A percentile compares a stretch with the other conserved stretches of the same genome.
Conservation (phyloP, 2,329 filamentous ascomycete genomes). For the Rhynchosporium secalis region DNA sequence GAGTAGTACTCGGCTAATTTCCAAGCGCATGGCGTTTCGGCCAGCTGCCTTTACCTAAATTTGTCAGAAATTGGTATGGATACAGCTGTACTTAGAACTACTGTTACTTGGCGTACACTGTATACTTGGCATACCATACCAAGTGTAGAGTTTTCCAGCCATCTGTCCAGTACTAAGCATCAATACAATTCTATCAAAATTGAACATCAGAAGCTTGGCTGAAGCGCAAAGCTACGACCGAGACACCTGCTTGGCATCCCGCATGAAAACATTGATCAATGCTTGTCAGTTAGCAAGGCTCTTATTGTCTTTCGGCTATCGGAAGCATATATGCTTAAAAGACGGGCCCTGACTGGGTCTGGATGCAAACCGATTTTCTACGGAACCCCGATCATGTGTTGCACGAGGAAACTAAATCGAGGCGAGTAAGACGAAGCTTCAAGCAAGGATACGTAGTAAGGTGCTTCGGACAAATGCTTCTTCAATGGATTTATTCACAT, state of each 20-base stretch:
- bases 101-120: too few relatives aligned
- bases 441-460: too few relatives aligned
- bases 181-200: not conserved
- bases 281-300: not conserved
- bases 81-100: too few relatives aligned
- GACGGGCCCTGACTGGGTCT: not conserved
- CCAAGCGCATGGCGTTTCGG: conserved; percentile 2
- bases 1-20: conserved; percentile 1
- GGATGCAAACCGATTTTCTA: too few relatives aligned
- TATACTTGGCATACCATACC: too few relatives aligned
- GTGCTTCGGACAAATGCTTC: too few relatives aligned
- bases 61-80: too few relatives aligned
- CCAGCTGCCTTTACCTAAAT: conserved; percentile 2
- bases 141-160: too few relatives aligned
- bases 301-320: not conserved
- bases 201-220: conserved; percentile 4
- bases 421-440: too few relatives aligned
- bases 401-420: too few relatives aligned
- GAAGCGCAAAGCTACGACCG: not conserved
- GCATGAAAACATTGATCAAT: not conserved
- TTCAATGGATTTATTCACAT: too few relatives aligned
- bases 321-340: conserved; percentile 2
- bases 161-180: too few relatives aligned
- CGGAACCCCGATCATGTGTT: not conserved
- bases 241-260: not conserved